Conservation (phyloP, 306 rosid genomes). For the Adenanthera pavonina region DNA sequence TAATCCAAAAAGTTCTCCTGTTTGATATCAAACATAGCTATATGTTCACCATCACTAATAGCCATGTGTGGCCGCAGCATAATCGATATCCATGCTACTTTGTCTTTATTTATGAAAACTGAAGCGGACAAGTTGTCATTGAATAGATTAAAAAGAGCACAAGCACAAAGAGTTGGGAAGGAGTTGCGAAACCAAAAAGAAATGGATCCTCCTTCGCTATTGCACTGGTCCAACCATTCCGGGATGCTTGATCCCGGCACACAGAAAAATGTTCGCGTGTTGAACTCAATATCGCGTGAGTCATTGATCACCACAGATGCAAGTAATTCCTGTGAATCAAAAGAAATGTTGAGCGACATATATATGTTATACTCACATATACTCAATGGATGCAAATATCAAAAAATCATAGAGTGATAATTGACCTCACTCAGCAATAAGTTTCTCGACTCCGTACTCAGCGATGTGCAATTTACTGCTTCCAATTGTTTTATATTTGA, state of each 20-base stretch:
- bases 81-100: too few species aligned
- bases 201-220: background rate
- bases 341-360: background rate
- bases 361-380: background rate
- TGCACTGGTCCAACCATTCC: slow-evolving; percentile 8
- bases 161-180: slow-evolving; percentile 6
- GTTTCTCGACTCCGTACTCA: background rate
- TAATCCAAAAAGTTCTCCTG: background rate
- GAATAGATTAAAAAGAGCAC: background rate
- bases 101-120: too few species aligned
- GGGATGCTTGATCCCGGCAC: slow-evolving; percentile 17
- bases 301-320: too few species aligned
- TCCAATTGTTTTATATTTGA: background rate
- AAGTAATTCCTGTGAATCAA: too few species aligned
- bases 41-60: background rate
- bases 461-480: background rate
- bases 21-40: background rate
- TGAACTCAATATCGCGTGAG: too few species aligned
- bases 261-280: too few species aligned
- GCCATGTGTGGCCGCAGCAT: too few species aligned
- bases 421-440: background rate
- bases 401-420: too few species aligned
- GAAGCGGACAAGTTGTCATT: too few species aligned
- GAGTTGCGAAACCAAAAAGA: slow-evolving; percentile 33
- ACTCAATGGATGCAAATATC: background rate